Evolutionary conservation across 1,284 basidiomycete genomes (phyloP).

Genomic region (Naganishia cerealis): DNA sequence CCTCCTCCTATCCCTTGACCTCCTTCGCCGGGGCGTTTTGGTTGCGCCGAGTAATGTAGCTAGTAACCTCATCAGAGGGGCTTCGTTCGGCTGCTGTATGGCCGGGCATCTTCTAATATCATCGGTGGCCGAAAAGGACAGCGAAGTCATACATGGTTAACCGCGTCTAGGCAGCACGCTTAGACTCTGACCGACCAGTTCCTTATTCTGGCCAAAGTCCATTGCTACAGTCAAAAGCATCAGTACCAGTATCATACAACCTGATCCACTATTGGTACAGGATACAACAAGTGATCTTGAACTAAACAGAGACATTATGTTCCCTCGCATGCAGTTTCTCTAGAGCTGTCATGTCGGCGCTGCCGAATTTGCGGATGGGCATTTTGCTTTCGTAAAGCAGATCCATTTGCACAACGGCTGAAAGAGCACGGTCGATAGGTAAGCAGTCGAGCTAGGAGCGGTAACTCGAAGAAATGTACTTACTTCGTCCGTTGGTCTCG

Average conservation of each 20-base stretch:
- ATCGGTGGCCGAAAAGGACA: too few species aligned
- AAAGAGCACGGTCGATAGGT: too few species aligned
- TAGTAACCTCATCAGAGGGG: too few species aligned
- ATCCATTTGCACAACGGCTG: conserved; percentile 25
- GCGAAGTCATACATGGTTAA: too few species aligned
- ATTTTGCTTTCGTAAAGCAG: conserved; percentile 24
- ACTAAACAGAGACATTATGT: conserved; percentile 10
- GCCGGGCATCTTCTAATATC: too few species aligned
- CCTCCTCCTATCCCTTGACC: too few species aligned
- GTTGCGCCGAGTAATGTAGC: too few species aligned
- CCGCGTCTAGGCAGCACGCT: too few species aligned
- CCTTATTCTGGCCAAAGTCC: neutral
- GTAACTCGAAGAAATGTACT: neutral
- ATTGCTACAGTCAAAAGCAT: neutral
- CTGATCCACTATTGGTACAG: conserved; percentile 5
- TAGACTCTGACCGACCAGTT: neutral
- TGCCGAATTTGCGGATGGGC: conserved; percentile 20
- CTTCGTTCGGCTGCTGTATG: too few species aligned
- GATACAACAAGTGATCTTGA: neutral
- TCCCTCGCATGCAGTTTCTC: conserved; percentile 21
- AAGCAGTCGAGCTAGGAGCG: neutral
- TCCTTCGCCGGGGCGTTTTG: too few species aligned
- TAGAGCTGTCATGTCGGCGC: conserved; percentile 9
- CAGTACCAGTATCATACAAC: neutral
- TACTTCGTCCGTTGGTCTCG: conserved; percentile 34